Evolutionary conservation across 2,329 filamentous ascomycete species (phyloP).

Genomic region (Exophiala phaeomuriformis): DNA sequence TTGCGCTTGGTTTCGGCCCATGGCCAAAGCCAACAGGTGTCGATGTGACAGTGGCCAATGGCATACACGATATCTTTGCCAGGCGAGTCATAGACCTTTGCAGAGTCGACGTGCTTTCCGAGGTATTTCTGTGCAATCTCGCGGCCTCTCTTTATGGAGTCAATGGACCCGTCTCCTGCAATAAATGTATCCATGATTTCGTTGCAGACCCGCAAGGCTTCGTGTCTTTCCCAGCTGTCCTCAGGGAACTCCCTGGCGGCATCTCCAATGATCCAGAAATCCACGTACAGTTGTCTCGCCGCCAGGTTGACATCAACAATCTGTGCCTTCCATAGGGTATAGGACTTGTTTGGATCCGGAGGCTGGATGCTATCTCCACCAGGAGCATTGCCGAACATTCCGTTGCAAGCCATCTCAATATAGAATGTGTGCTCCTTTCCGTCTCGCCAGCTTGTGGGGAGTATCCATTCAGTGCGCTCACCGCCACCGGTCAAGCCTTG

Average conservation of each 20-base stretch:
- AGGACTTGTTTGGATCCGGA: slow-evolving; percentile 77
- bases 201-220: slow-evolving; percentile 75
- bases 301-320: slow-evolving; percentile 85
- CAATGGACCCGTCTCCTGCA: slow-evolving; percentile 61
- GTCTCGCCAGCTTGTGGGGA: slow-evolving; percentile 73
- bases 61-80: slow-evolving; percentile 72
- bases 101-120: slow-evolving; percentile 70
- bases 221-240: slow-evolving; percentile 82
- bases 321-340: slow-evolving; percentile 65
- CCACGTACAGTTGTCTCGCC: slow-evolving; percentile 74
- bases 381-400: slow-evolving; percentile 91
- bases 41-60: slow-evolving; percentile 95
- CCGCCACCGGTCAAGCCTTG: slow-evolving; percentile 87
- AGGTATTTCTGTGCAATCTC: slow-evolving; percentile 78
- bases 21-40: slow-evolving; percentile 97
- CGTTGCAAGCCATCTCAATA: slow-evolving; percentile 97
- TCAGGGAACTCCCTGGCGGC: slow-evolving; percentile 84
- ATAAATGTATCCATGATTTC: slow-evolving; percentile 87
- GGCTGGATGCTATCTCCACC: slow-evolving; percentile 83
- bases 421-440: slow-evolving; percentile 85
- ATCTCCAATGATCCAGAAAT: slow-evolving; percentile 93
- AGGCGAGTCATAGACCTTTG: slow-evolving; percentile 72
- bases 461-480: slow-evolving; percentile 83
- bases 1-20: slow-evolving; percentile 98
- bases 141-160: slow-evolving; percentile 70